Evolutionary conservation across 164 flowering plant species (phyloP).

Genomic region (Chimonanthus praecox): DNA sequence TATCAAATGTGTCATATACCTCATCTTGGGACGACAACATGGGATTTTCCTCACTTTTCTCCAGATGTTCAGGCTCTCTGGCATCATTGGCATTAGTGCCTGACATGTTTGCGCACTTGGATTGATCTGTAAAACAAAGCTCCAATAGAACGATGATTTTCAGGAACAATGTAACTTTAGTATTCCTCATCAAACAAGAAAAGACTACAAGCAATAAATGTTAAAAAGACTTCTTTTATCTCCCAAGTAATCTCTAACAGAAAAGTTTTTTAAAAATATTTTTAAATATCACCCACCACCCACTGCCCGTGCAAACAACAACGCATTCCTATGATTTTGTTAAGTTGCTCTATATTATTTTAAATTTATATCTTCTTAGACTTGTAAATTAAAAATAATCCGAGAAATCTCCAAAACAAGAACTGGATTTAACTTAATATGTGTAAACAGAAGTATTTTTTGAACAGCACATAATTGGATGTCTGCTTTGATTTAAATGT

Average conservation of each 20-base stretch:
- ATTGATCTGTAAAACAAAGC: neutral
- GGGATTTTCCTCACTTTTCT: constrained; percentile 23
- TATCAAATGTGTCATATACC: constrained; percentile 18
- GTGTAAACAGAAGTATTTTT: no score
- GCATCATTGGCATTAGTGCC: constrained; percentile 16
- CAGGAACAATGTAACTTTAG: neutral
- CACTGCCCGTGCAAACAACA: neutral
- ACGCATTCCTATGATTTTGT: neutral
- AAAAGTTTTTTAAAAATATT: no score
- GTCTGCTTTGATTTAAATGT: neutral
- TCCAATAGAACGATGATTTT: neutral
- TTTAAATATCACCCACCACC: neutral
- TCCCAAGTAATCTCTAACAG: no score
- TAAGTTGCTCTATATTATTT: neutral
- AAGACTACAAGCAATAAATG: neutral
- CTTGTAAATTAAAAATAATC: no score
- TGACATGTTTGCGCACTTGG: constrained; percentile 15
- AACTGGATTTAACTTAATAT: no score
- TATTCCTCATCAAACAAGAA: neutral
- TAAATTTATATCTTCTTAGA: no score
- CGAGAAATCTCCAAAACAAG: neutral
- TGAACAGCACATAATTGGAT: neutral
- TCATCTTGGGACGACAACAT: constrained; percentile 34
- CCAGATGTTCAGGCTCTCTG: constrained; percentile 21
- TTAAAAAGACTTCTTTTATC: no score